Conservation (phyloP, 768 basidiomycete species). For the Lactifluus echinatus region DNA sequence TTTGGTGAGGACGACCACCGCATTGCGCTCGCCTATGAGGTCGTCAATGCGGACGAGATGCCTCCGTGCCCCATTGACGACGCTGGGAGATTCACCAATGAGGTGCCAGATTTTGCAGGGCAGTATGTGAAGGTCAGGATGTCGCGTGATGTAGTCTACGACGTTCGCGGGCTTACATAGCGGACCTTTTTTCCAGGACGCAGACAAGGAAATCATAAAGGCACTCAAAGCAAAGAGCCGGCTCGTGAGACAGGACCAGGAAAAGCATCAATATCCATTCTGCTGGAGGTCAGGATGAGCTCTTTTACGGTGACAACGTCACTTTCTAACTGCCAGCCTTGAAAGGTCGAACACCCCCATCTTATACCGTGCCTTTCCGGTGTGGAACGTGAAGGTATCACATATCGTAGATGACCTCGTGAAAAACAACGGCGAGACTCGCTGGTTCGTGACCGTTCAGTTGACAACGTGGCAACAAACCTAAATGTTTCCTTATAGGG, state of each 20-base stretch:
- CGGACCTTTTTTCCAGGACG: constrained; percentile 42
- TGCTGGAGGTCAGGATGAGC: constrained; percentile 77
- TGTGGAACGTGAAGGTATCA: constrained; percentile 90
- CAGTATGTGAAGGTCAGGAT: constrained; percentile 71
- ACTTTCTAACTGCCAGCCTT: background rate
- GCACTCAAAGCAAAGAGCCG: constrained; percentile 78
- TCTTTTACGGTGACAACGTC: background rate
- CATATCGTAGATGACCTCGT: constrained; percentile 82
- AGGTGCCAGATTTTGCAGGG: constrained; percentile 86
- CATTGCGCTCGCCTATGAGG: constrained; percentile 74
- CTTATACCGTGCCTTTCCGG: constrained; percentile 91
- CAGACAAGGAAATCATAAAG: constrained; percentile 93
- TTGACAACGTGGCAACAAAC: background rate
- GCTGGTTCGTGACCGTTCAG: constrained; percentile 50
- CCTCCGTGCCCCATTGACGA: constrained; percentile 97
- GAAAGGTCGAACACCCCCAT: constrained; percentile 86
- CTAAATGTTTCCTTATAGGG: constrained; percentile 40
- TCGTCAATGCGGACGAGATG: constrained; percentile 82
- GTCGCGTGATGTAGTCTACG: background rate
- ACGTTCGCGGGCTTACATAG: background rate
- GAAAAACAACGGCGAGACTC: constrained; percentile 79
- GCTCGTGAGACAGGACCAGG: constrained; percentile 76
- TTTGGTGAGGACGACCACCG: constrained; percentile 99
- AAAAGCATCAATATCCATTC: constrained; percentile 91
- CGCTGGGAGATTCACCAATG: constrained; percentile 73